Evolutionary conservation across 768 basidiomycete species (phyloP), one percentile per base, ranked within the genome.

Genomic region (Glaciozyma antarctica): DNA sequence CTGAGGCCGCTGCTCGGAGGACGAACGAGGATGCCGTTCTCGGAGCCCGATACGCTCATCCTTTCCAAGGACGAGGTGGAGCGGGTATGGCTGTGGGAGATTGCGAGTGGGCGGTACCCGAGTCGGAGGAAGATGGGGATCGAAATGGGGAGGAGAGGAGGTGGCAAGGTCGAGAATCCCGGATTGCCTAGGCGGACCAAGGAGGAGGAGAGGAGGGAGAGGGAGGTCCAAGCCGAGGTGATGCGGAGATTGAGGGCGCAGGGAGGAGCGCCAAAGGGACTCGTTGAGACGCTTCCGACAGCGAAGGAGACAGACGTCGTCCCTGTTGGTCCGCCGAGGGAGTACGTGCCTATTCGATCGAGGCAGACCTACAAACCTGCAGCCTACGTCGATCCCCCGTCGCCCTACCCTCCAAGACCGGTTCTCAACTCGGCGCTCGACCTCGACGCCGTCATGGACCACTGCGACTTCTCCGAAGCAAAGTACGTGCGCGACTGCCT

Each of bases 401-500:
- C 86, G 55, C 86, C 87, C 15, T 97, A 88, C 75, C 89, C 95
- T 21, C 89, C 89, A 19, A 82, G 94, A 60, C 95, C 94, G 28
- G 79, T 85, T 2, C 83, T 88, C 0, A 90, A 89, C 19, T 87
- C 88, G 63, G 82, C 93, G 24, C 82, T 89, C 13, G 95, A 99
- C 76, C 77, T 99, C 70, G 94, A 99, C 77, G 79, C 86, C 51
- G 81, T 97, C 7, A 87, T 93, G 87, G 86, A 91, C 51, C 84
- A 92, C 72, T 99, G 95, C 75, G 90, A 94, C 77, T 95, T 92
- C 75, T 84, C 85, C 21, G 81, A 83, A 67, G 81, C 83, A 71
- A 74, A 95, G 88, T 93, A 88, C 78, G 94, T 98, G n/a, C 85
- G 94, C 48, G 95, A 98, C 75, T 99, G 95, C 73, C 80, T 99